Conservation (phyloP, 345 rosid species). For the Clarkia xantiana region DNA sequence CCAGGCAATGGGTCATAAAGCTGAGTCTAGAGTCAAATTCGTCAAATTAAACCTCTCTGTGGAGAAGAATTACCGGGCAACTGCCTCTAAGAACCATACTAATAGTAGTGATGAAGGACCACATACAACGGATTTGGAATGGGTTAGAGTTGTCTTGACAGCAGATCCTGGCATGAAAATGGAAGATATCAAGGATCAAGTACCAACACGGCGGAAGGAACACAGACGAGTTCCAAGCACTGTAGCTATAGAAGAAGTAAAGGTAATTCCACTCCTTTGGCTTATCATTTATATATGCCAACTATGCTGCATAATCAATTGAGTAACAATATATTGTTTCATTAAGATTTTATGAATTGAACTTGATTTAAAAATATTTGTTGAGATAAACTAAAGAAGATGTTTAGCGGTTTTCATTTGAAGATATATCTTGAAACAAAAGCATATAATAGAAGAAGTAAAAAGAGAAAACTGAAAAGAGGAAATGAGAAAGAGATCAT, state of each 20-base stretch:
- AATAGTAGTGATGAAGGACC: constrained; percentile 14
- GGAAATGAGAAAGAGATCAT: no score
- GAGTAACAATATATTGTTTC: no score
- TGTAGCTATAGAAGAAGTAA: constrained; percentile 93
- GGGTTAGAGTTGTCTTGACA: constrained; percentile 84
- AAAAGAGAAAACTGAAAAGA: no score
- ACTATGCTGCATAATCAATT: no score
- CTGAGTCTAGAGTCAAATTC: constrained; percentile 61
- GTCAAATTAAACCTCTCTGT: constrained; percentile 56
- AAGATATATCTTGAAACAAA: no score
- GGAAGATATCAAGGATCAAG: constrained; percentile 59
- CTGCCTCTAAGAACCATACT: constrained; percentile 12
- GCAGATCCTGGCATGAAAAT: constrained; percentile 69
- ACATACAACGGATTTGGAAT: constrained; percentile 46
- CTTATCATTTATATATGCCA: not conserved
- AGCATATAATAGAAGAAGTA: no score
- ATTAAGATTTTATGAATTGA: no score
- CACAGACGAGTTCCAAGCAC: constrained; percentile 99
- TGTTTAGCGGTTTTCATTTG: no score
- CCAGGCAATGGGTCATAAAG: constrained; percentile 87
- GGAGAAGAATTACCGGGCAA: constrained; percentile 25
- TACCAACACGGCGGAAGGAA: constrained; percentile 57
- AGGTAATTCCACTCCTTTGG: constrained; percentile 32
- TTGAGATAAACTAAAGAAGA: no score
- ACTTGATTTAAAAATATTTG: no score